Evolutionary conservation across 345 rosid genomes (phyloP), one percentile per base, ranked within the genome.

Genomic region (Lepidium africanum): DNA sequence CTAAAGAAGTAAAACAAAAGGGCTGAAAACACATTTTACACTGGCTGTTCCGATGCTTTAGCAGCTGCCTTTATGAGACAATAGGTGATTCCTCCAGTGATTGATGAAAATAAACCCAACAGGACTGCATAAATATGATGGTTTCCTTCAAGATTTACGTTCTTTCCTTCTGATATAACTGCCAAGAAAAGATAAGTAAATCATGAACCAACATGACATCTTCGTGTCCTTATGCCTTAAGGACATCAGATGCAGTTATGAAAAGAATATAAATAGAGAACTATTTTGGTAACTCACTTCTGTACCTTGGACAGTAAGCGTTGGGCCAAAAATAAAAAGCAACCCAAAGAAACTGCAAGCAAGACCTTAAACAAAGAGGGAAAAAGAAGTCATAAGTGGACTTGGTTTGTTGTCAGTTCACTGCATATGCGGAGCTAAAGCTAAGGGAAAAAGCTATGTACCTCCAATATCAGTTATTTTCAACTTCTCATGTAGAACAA

Each of bases 331-430:
- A 76, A 86, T 85, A 77, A 88, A 86, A 71, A 92, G 88, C 64
- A 90, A 77, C 5, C 98, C 98, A 55, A 85, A 84, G 82, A 86
- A 87, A 72, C 95, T 90, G 84, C 92, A 90, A 69, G 90, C 93
- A 80, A 92, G 88, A 73, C 96, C 98, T 92, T 81, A 49, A 77
- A 77, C 75, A 77, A 43, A 21, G 54, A 60, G 12, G 10, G 39
- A 67, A 58, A 19, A 60, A 10, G 15, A n/a, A 54, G 59, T 40
- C 65, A 67, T 32, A 11, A 8, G 14, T 21, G 11, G 37, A 45
- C 30, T 63, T 75, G 54, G 5, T 69, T 63, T 55, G 40, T 16
- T 62, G 60, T 36, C 30, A 19, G 11, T 50, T n/a, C 49, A 76
- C 43, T 17, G 15, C 43, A 62, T 41, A 63, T 9, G 37, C 50